Evolutionary conservation across 208 protist genomes (phyloP), one percentile per base, ranked within the genome.

Genomic region (Trypanosoma cruzi): DNA sequence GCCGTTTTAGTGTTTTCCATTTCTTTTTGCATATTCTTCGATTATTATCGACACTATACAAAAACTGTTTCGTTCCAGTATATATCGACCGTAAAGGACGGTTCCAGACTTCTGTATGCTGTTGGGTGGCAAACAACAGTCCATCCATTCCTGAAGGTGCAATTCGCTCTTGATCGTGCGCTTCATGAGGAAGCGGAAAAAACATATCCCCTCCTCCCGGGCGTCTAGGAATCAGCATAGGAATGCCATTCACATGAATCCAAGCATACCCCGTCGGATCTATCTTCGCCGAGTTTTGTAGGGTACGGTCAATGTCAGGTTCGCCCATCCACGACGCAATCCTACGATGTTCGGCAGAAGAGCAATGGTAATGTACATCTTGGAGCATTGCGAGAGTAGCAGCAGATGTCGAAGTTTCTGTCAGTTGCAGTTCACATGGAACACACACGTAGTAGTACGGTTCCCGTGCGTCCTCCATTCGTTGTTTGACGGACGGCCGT

Each of bases 391-490:
- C 40, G 59, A 82, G 58, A 0, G 77, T 86, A 0, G 89, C 81
- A 1, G 87, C 60, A 28, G 18, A 32, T 0, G 57, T 68, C 16
- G 68, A 82, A 32, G 82, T 67, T 6, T 37, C 63, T 2, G 87
- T 92, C 6, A 96, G 84, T 8, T 76, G 77, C 46, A 87, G 44
- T 71, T 94, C 88, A 48, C 92, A 96, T 3, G 86, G 85, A 1
- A 94, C 86, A 71, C 92, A 96, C 34, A 89, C 67, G 72, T 96
- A 96, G 67, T 92, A 95, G 73, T 94, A 90, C 8, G 87, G 80
- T 20, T 66, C 78, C 14, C 92, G 86, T 22, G 28, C 50, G 28
- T 84, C 71, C 4, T 37, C 46, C 31, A 11, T 32, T 13, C 13
- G 2, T 16, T 36, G 20, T 13, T 57, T 40, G 4, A 24, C 4